Evolutionary conservation across 306 rosid species (phyloP), one percentile per base, ranked within the genome.

Genomic region (Sechiopsis laciniata): DNA sequence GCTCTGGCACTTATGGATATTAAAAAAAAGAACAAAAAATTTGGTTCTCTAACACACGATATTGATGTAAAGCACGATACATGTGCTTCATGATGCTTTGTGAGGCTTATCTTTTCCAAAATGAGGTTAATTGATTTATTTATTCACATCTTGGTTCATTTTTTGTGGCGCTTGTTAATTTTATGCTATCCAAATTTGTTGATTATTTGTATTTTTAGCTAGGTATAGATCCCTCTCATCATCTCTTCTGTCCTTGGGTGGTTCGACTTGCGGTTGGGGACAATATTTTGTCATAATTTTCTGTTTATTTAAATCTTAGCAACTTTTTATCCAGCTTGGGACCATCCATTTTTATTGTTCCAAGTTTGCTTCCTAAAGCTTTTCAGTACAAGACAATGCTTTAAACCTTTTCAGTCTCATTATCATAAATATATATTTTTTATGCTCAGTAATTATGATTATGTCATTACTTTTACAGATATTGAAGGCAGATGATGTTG

Each of bases 401-500:
- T 40, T 40, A 26, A 26, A 26, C 29, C 46, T 7, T 40, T 40
- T 8, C 46, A 40, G 46, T 40, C 8, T 40, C 46, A 6, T 40
- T 40, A 40, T 6, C 32, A 1, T 29, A 29, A 29, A 29, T 40
- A 0, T 40, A 6, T 40, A 8, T 9, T 40, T 40, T 5, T 20
- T 71, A 53, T 51, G 61, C 35, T 51, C 10, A 16, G 70, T 48
- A 59, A 66, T 45, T 40, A 60, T 32, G 35, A 67, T 6, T 76
- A 13, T 61, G 2, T n/a, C 55, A 11, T 69, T 76, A 76, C 75
- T 45, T 65, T 50, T 20, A 70, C 88, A 89, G 96, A 91, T 91
- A 68, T 58, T 88, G 78, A 91, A 86, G 84, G 91, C 81, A 48
- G 91, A 88, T 19, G 96, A 89, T 70, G 96, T 89, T 59, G 97